These are phyloP conservation scores for Westerdykella aurantiaca DNA, from an alignment of 2,329 filamentous ascomycete species.

Conservation along the genomic window DNA sequence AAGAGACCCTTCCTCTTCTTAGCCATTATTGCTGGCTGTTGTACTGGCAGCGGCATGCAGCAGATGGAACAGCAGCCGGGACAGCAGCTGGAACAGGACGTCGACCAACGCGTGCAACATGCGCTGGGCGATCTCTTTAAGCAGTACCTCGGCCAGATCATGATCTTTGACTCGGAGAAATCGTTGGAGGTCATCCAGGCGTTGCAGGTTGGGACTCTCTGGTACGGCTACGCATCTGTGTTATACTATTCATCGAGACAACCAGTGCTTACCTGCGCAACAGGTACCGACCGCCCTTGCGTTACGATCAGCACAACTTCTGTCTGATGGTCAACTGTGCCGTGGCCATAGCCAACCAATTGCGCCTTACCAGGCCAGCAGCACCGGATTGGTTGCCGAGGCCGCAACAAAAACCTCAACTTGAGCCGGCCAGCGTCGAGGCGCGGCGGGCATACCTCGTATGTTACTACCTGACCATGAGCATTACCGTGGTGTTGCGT, in stretches of 20 bases:
- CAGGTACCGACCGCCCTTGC: slow-evolving; percentile 74
- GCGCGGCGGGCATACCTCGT: slow-evolving; percentile 55
- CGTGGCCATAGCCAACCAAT: slow-evolving; percentile 74
- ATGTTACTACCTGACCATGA: slow-evolving; percentile 56
- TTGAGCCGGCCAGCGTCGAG: slow-evolving; percentile 51
- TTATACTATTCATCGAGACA: not conserved
- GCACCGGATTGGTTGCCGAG: slow-evolving; percentile 36
- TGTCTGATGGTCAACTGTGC: slow-evolving; percentile 81
- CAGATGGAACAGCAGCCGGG: no score
- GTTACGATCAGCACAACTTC: slow-evolving; percentile 82
- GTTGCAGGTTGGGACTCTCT: slow-evolving; percentile 67
- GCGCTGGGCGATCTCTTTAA: slow-evolving; percentile 64
- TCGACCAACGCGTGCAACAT: slow-evolving; percentile 51
- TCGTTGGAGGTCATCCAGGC: slow-evolving; percentile 77
- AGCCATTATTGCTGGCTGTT: slow-evolving; percentile 51
- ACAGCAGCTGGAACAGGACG: slow-evolving; percentile 11
- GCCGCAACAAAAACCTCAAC: slow-evolving; percentile 29
- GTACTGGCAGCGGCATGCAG: slow-evolving; percentile 37
- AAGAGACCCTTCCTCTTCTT: slow-evolving; percentile 57
- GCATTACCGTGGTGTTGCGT: slow-evolving; percentile 54
- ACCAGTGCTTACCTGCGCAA: not conserved
- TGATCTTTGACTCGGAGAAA: slow-evolving; percentile 72
- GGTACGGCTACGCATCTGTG: slow-evolving; percentile 49
- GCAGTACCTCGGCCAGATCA: slow-evolving; percentile 65
- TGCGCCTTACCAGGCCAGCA: slow-evolving; percentile 64